Conservation (phyloP, 768 basidiomycete species). For the Sarcomyxa edulis region DNA sequence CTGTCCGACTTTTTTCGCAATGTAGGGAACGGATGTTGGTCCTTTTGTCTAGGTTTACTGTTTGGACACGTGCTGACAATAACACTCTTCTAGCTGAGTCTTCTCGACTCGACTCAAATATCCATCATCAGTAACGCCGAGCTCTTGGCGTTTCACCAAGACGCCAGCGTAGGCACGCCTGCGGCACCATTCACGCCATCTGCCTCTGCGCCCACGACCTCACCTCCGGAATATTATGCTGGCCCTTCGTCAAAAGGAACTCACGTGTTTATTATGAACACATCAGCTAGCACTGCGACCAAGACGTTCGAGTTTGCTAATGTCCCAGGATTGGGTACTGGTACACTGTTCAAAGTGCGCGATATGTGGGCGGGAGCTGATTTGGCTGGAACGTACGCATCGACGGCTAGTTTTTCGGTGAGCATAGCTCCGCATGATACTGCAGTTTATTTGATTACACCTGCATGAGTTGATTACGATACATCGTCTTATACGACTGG, state of each 20-base stretch:
- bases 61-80: not conserved
- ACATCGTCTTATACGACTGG: no score
- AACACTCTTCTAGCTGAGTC: slow-evolving; percentile 28
- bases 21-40: slow-evolving; percentile 31
- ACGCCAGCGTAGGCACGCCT: slow-evolving; percentile 35
- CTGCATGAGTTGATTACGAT: not conserved
- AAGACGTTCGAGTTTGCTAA: slow-evolving; percentile 42
- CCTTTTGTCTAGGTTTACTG: not conserved
- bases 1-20: not conserved
- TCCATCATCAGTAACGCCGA: slow-evolving; percentile 46
- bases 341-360: slow-evolving; percentile 34
- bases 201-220: slow-evolving; percentile 30
- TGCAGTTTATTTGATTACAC: slow-evolving; percentile 39
- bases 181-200: slow-evolving; percentile 43
- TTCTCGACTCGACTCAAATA: slow-evolving; percentile 34
- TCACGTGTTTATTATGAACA: slow-evolving; percentile 55
- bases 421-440: slow-evolving; percentile 47
- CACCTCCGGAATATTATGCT: slow-evolving; percentile 48
- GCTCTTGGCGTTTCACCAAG: slow-evolving; percentile 52
- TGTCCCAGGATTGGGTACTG: slow-evolving; percentile 37
- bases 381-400: slow-evolving; percentile 33
- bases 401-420: slow-evolving; percentile 29
- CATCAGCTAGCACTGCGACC: slow-evolving; percentile 28
- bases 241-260: slow-evolving; percentile 43
- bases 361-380: slow-evolving; percentile 51